Percentiles rank a stretch among this genome's conserved stretches.
Conservation (phyloP, 2,329 filamentous ascomycete genomes). For the Penicillium nordicum region DNA sequence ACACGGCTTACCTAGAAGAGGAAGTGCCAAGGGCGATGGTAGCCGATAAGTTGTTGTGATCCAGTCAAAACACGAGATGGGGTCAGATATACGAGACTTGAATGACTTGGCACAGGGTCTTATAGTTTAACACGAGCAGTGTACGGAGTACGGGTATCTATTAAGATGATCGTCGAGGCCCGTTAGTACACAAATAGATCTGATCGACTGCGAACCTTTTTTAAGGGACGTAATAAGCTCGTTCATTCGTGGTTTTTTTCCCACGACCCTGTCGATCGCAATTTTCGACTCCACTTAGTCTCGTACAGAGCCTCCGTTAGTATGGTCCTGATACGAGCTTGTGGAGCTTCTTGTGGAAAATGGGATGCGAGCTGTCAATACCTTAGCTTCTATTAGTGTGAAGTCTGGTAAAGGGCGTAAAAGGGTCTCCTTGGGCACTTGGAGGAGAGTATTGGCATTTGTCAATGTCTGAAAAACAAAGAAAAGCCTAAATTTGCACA, state of each 20-base stretch:
- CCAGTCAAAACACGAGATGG: conserved; percentile 1
- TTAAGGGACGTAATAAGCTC: neutral
- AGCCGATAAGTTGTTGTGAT: neutral
- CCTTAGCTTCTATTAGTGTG: neutral
- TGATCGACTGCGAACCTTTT: neutral
- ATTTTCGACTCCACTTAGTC: neutral
- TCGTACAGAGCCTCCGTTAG: neutral
- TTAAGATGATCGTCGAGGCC: neutral
- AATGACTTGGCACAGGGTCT: neutral
- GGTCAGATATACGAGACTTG: neutral
- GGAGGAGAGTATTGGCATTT: neutral
- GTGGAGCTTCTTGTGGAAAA: neutral
- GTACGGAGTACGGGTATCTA: neutral
- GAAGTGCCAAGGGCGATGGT: conserved; percentile 1
- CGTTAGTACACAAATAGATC: neutral
- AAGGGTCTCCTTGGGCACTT: neutral
- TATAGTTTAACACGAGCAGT: neutral
- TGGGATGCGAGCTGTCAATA: neutral
- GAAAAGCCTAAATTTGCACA: neutral
- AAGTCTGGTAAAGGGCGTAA: neutral
- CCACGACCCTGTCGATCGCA: neutral
- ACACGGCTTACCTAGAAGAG: neutral
- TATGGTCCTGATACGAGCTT: neutral
- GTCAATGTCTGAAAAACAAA: neutral
- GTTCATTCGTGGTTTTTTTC: neutral